Base-by-base conservation (phyloP, 2,329 filamentous ascomycete species). In the Penicillium sp. region DNA sequence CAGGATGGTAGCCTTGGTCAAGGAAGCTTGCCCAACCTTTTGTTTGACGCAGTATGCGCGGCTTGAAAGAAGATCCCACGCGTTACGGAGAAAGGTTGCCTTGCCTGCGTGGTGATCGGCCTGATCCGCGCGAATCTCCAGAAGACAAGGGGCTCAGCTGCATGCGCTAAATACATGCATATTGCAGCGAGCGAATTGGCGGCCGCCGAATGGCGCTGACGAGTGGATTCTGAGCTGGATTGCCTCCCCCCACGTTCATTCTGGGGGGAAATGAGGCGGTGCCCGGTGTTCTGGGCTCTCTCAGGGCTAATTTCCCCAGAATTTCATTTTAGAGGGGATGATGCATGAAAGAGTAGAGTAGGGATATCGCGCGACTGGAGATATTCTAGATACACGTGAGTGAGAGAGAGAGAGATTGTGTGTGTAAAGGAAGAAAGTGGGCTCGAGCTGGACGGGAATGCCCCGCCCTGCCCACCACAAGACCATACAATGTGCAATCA, bases 141-240 rank as follows among this genome's bases (percentile, higher is more conserved):
- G n/a, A 19, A 34, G 18, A 43, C 40, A 13, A 43, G 40, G 42
- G 42, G 21, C 42, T 16, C 34, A 21, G 28, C n/a, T 42, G 50
- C 36, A 45, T 54, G 28, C 28, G 42, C 42, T 45, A 45, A 45
- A 45, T 19, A 50, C 40, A 48, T 48, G 47, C 26, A 47, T 19
- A 23, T 19, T 24, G 50, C 33, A 40, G 43, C 39, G 10, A 16
- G 26, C 46, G 51, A 60, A 58, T 55, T 45, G 37, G 28, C 34
- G 21, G 49, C 33, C 36, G 48, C 45, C 49, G 31, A 54, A 56
- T 52, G 23, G 45, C 31, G 55, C 46, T 53, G 58, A 53, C 49
- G 46, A 36, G 40, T 45, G 18, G 18, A 23, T 21, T 31, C 14
- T 16, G 33, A 37, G 46, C 23, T 24, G 16, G 28, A 52, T 48